Evolutionary conservation across 257 asterid species (phyloP), one percentile per base, ranked within the genome.

Genomic region (Osmanthus fragrans): DNA sequence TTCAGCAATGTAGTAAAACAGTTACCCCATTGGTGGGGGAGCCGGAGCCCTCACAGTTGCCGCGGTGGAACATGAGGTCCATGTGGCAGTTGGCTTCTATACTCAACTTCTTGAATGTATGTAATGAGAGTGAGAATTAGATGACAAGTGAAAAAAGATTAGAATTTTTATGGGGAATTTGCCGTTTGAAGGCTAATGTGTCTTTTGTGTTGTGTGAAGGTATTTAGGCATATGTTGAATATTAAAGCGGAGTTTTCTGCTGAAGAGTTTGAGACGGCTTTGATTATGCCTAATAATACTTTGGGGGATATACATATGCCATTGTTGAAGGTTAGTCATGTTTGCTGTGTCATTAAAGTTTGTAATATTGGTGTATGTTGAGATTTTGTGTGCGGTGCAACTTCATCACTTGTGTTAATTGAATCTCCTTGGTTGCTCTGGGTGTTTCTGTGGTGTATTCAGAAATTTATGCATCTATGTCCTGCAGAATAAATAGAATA

Each of bases 21-120:
- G 80, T 96, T 25, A 96, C 98, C 7, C 90, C 88, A 2, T 78
- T 96, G 63, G 90, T 89, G 65, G 97, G 91, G 54, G 98, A 92
- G 76, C 86, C 92, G 33, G 99, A 96, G 88, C 84, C 90, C 8
- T 94, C 97, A 0, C 99, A 96, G 87, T 77, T 93, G 83, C 95
- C 93, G 0, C 89, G 99, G 73, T 92, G 96, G 98, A 89, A 72
- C 71, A 80, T 96, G 58, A 91, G 98, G 71, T 90, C 94, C 49
- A 96, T 93, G 99, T 93, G 98, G 99, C 92, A 96, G 88, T 77
- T 96, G 90, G 98, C 99, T 85, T 93, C 99, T 27, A 82, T 96
- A 79, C 83, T 96, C 73, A 90, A 93, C 86, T 96, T 96, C 89
- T 87, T 96, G 86, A 90, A 96, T 87, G 99, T 96, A 90, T 71